Base-by-base conservation (phyloP, 139 green algal genomes). In the Chlamydomonas asymmetrica region DNA sequence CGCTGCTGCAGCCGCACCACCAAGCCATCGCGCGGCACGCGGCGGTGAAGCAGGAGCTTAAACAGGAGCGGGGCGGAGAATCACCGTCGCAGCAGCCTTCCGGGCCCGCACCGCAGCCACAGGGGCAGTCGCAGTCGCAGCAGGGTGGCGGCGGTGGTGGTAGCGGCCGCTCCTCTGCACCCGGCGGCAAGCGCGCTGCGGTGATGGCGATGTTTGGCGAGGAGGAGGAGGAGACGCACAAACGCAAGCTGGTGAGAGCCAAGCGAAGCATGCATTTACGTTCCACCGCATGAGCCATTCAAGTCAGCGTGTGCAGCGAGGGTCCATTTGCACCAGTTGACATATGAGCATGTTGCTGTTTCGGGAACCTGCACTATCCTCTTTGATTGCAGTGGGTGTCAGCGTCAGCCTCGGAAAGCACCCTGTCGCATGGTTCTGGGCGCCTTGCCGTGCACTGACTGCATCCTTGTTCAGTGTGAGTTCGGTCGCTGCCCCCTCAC, bases 151-250 rank as follows among this genome's bases (percentile, higher is more conserved):
- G 37, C n/a, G 52, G 68, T 6, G 37, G 35, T 5, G 41, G 3
- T 3, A 41, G n/a, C 5, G 25, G 5, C 32, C 37, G 29, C 41
- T 27, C 34, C 3, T 5, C 35, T 13, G 10, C n/a, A 27, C 22
- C 59, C 20, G 29, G 43, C 27, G 65, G 75, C 22, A 45, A 62
- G 43, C 31, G 39, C 6, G 71, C 63, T 8, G 52, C 60, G 25
- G 50, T 87, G 18, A 77, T 31, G 34, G 75, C 72, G 6, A 71
- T 89, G 84, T 94, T 95, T 88, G 87, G 71, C 3, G 90, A 89
- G 8, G 91, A 95, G 41, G 89, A 96, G 29, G 87, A 93, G 61
- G 82, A 84, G 5, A 79, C 80, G 59, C 88, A 87, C 41, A 76
- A 78, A 75, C 80, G 92, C 25, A 84, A 81, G 63, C 88, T 97